Evolutionary conservation across 108 stramenopile genomes (phyloP).

Genomic region (Cyclotella baltica): DNA sequence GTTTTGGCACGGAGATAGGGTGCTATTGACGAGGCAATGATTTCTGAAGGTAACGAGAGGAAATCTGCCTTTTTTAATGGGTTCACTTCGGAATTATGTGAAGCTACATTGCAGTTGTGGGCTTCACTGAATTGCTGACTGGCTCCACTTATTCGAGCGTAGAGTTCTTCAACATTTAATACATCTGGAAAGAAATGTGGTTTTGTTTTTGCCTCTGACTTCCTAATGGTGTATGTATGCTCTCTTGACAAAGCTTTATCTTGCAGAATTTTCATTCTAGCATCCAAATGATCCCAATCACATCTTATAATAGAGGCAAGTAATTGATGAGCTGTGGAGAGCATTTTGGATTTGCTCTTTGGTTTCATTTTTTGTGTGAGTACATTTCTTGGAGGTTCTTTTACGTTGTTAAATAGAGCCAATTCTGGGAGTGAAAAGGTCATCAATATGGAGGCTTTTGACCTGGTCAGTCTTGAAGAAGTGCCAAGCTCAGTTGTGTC

Average conservation of each 20-base stretch:
- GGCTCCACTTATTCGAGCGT: constrained; percentile 61
- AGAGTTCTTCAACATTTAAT: constrained; percentile 66
- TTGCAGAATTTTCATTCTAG: constrained; percentile 39
- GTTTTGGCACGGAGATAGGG: constrained; percentile 64
- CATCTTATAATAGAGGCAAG: constrained; percentile 68
- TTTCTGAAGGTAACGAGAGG: constrained; percentile 58
- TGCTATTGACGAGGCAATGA: constrained; percentile 60
- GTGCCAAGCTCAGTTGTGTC: neutral
- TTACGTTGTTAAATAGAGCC: neutral
- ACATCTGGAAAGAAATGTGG: constrained; percentile 62
- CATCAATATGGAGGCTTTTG: constrained; percentile 49
- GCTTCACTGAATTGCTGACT: constrained; percentile 5
- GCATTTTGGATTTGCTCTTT: constrained; percentile 18
- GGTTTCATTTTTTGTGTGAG: neutral
- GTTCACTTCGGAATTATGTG: neutral
- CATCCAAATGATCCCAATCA: constrained; percentile 67
- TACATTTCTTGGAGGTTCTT: neutral
- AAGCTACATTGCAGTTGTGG: neutral
- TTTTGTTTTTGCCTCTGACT: neutral
- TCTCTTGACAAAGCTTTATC: neutral
- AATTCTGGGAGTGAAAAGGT: constrained; percentile 61
- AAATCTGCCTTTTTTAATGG: constrained; percentile 2
- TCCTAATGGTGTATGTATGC: neutral
- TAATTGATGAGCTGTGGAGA: constrained; percentile 60
- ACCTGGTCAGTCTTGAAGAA: neutral